Percentiles rank a stretch among this genome's conserved stretches.
These are phyloP conservation scores for Balakata baccata DNA, from an alignment of 345 rosid species.

Conservation along the genomic window DNA sequence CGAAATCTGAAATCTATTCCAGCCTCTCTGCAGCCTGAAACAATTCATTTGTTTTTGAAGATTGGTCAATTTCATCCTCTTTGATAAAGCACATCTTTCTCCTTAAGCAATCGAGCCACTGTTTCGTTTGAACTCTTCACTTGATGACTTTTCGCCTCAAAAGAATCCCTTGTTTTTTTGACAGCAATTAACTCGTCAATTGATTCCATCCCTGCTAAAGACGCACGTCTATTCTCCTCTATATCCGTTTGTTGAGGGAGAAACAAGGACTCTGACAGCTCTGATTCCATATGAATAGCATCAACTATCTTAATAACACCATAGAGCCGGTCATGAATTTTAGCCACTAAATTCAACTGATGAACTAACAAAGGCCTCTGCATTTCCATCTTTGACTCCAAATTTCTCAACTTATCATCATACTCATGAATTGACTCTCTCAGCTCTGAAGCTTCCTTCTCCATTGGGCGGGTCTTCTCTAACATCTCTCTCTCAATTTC, in stretches of 20 bases:
- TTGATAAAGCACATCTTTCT: slow-evolving; percentile 89
- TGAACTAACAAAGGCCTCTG: slow-evolving; percentile 71
- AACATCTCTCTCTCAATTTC: slow-evolving; percentile 50
- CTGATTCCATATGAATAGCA: slow-evolving; percentile 54
- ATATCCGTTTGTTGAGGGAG: slow-evolving; percentile 75
- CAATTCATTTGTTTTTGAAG: slow-evolving; percentile 59
- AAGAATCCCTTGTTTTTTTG: slow-evolving; percentile 54
- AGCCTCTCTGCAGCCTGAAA: slow-evolving; percentile 81
- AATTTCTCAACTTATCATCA: slow-evolving; percentile 61
- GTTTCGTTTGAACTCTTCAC: slow-evolving; percentile 68
- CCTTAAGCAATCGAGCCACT: slow-evolving; percentile 59
- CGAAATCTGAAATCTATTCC: slow-evolving; percentile 65
- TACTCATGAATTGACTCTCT: slow-evolving; percentile 64
- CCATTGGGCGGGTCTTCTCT: slow-evolving; percentile 42
- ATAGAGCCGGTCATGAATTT: slow-evolving; percentile 67
- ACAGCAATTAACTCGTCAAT: slow-evolving; percentile 60
- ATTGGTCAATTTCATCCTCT: slow-evolving; percentile 48
- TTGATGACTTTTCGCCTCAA: slow-evolving; percentile 63
- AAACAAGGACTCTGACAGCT: slow-evolving; percentile 76
- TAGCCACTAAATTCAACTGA: slow-evolving; percentile 78
- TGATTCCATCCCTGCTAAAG: slow-evolving; percentile 91
- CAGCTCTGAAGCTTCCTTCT: slow-evolving; percentile 56
- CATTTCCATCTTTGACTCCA: slow-evolving; percentile 61
- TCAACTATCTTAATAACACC: slow-evolving; percentile 59
- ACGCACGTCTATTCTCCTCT: slow-evolving; percentile 85